Percentiles rank a stretch among this genome's conserved stretches.
Conservation (phyloP, 1,284 basidiomycete species). For the Pyrrhoderma noxium region DNA sequence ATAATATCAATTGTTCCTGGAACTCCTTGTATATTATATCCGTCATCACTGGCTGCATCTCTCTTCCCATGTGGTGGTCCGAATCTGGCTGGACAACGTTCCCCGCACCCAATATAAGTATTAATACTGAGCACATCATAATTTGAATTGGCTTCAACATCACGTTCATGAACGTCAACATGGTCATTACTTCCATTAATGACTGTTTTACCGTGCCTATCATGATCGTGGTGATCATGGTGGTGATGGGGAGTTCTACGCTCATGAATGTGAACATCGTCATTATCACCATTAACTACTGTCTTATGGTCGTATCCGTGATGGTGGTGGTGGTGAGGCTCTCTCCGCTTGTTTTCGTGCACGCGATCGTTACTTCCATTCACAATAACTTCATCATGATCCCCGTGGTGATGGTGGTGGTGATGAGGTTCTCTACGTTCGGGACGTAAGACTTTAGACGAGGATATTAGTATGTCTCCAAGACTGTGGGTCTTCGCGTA, state of each 20-base stretch:
- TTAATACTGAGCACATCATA: too few species aligned
- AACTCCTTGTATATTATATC: constrained; percentile 23
- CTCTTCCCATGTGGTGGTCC: too few species aligned
- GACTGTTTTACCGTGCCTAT: constrained; percentile 21
- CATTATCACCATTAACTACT: constrained; percentile 22
- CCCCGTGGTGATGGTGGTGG: constrained; percentile 17
- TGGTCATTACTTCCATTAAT: constrained; percentile 24
- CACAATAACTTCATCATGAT: constrained; percentile 20
- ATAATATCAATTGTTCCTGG: constrained; percentile 43
- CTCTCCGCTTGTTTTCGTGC: constrained; percentile 20
- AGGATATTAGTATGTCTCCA: neutral
- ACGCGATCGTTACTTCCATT: constrained; percentile 23
- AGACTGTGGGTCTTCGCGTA: constrained; percentile 10
- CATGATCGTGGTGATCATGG: constrained; percentile 20
- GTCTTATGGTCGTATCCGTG: constrained; percentile 15
- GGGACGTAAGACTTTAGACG: neutral
- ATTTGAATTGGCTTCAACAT: too few species aligned
- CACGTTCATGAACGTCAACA: constrained; percentile 7
- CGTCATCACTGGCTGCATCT: constrained; percentile 1
- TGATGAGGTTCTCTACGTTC: constrained; percentile 16
- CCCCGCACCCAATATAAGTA: too few species aligned
- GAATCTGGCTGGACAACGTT: too few species aligned
- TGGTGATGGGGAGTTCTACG: constrained; percentile 19
- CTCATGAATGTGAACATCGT: constrained; percentile 23
- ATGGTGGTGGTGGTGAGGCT: constrained; percentile 20